Conservation (phyloP, 1,139 yeast genomes). For the Suhomyces bokatorum region DNA sequence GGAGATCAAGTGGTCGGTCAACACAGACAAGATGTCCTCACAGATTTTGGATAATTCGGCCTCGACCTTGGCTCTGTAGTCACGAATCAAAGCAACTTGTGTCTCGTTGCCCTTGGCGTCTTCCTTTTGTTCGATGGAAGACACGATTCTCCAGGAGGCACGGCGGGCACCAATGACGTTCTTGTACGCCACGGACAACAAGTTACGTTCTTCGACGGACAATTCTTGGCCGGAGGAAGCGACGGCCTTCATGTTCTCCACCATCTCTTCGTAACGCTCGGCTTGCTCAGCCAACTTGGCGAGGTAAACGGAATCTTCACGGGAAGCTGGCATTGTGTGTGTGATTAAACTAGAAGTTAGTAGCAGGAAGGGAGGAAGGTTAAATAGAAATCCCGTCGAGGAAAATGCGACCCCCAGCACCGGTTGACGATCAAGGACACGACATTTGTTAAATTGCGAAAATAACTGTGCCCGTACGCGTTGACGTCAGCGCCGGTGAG, state of each 20-base stretch:
- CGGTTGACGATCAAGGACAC: conserved; percentile 7
- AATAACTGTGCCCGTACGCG: conserved; percentile 1
- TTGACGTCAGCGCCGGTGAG: conserved; percentile 4
- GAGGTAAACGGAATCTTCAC: conserved; percentile 98
- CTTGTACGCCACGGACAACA: conserved; percentile 95
- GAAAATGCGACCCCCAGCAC: conserved; percentile 6
- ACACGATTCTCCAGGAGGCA: conserved; percentile 98
- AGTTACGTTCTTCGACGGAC: conserved; percentile 96
- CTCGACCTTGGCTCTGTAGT: conserved; percentile 94
- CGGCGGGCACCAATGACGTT: conserved; percentile 99
- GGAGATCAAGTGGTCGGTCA: conserved; percentile 87
- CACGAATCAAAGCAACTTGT: conserved; percentile 88
- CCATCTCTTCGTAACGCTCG: conserved; percentile 99
- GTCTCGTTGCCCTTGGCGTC: conserved; percentile 91
- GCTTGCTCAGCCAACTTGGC: conserved; percentile 99
- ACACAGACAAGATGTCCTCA: conserved; percentile 86
- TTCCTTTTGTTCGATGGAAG: conserved; percentile 97
- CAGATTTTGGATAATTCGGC: conserved; percentile 90
- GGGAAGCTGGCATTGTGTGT: conserved; percentile 68
- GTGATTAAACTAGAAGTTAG: conserved; percentile 11
- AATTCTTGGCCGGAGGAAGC: conserved; percentile 95
- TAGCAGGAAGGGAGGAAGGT: conserved; percentile 3
- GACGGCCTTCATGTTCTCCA: conserved; percentile 96
- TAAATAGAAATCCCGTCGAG: conserved; percentile 4
- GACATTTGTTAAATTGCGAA: conserved; percentile 8